These are phyloP conservation scores for Boletus sp. DNA, from an alignment of 768 basidiomycete genomes.

Conservation along the genomic window DNA sequence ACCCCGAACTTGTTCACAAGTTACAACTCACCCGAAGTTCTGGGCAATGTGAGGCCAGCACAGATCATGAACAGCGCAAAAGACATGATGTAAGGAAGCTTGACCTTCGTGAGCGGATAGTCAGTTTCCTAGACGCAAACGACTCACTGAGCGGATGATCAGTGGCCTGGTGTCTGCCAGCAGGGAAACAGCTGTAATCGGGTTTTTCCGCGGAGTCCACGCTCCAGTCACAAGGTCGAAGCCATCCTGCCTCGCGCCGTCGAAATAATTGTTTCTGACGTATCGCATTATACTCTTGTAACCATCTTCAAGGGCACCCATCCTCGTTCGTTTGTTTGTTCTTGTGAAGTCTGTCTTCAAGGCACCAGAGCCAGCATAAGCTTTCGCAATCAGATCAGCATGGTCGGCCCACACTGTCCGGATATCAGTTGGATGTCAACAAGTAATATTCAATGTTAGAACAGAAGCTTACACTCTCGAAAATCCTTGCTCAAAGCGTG, in stretches of 20 bases:
- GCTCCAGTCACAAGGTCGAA: constrained; percentile 91
- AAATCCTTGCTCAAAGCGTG: constrained; percentile 78
- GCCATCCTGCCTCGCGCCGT: constrained; percentile 91
- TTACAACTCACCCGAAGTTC: constrained; percentile 70
- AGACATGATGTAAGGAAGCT: constrained; percentile 83
- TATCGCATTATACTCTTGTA: constrained; percentile 84
- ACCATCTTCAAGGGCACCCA: constrained; percentile 82
- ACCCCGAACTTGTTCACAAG: not conserved
- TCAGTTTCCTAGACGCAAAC: not conserved
- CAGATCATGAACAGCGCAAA: constrained; percentile 88
- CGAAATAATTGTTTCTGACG: constrained; percentile 94
- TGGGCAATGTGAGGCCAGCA: constrained; percentile 81
- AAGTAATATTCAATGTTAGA: not conserved
- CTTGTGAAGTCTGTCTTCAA: constrained; percentile 96
- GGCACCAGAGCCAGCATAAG: constrained; percentile 94
- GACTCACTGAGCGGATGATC: constrained; percentile 74
- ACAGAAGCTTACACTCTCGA: constrained; percentile 69
- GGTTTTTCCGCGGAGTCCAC: constrained; percentile 82
- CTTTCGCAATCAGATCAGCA: constrained; percentile 83
- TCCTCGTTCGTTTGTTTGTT: constrained; percentile 83
- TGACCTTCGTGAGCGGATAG: constrained; percentile 5
- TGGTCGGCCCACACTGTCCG: constrained; percentile 94
- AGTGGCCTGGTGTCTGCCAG: constrained; percentile 81
- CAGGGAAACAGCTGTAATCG: constrained; percentile 65
- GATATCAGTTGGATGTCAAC: constrained; percentile 6